Evolutionary conservation across 2,329 filamentous ascomycete genomes (phyloP).

Genomic region (Mollisiaceae sp.): DNA sequence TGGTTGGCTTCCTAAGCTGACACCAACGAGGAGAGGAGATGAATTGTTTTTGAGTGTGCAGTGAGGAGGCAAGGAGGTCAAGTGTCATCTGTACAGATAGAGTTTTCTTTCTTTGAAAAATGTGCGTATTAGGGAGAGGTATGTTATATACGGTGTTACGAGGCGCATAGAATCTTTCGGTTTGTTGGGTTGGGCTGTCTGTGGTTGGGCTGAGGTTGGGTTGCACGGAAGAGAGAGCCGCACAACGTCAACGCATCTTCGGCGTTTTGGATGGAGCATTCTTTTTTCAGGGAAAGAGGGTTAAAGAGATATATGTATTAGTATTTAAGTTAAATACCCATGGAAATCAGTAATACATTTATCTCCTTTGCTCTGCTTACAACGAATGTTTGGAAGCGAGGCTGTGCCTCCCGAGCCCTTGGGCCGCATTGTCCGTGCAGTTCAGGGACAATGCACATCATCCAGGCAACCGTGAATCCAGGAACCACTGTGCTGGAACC

Average conservation of each 20-base stretch:
- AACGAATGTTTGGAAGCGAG: neutral
- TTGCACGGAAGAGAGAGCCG: conserved; percentile 1
- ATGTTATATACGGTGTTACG: neutral
- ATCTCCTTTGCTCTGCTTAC: neutral
- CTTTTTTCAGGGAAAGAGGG: neutral
- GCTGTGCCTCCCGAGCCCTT: neutral
- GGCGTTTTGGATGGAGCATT: conserved; percentile 11
- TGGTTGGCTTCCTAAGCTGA: conserved; percentile 67
- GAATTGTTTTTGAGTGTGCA: conserved; percentile 66
- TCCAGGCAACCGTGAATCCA: neutral
- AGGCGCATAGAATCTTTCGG: neutral
- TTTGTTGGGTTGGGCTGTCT: neutral
- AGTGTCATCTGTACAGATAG: neutral
- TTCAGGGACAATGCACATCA: too few species aligned
- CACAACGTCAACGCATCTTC: conserved; percentile 10
- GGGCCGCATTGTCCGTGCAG: too few species aligned
- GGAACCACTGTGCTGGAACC: neutral
- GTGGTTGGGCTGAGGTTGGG: too few species aligned
- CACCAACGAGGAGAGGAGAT: conserved; percentile 68
- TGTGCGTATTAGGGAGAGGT: neutral
- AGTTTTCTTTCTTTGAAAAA: neutral
- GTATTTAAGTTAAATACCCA: neutral
- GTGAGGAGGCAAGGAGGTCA: conserved; percentile 37
- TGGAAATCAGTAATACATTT: neutral
- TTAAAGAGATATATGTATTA: neutral